A percentile compares a stretch with the other conserved stretches of the same genome.
Evolutionary conservation across 2,329 filamentous ascomycete genomes (phyloP).

Genomic region (Ceratocystis diversiconidia): DNA sequence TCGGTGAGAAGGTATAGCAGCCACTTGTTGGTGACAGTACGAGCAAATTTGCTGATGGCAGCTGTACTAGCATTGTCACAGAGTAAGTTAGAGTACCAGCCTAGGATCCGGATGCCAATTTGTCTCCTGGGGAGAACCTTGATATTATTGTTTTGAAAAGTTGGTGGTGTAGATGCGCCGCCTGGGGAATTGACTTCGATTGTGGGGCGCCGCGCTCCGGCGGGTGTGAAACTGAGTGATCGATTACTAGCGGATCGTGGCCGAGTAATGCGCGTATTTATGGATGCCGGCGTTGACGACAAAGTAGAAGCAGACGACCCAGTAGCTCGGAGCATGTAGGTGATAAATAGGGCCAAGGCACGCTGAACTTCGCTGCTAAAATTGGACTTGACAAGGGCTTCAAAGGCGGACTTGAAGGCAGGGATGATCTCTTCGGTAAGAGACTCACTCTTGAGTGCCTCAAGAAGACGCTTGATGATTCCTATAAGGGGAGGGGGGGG

Average conservation of each 20-base stretch:
- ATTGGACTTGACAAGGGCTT: constrained; percentile 63
- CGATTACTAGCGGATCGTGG: constrained; percentile 10
- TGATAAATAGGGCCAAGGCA: constrained; percentile 80
- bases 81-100: constrained; percentile 62
- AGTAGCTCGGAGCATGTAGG: constrained; percentile 65
- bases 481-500: constrained; percentile 35
- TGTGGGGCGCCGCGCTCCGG: constrained; percentile 6
- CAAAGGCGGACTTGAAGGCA: constrained; percentile 66
- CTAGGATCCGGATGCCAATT: constrained; percentile 59
- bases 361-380: constrained; percentile 74
- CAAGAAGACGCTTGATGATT: constrained; percentile 77
- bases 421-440: constrained; percentile 58
- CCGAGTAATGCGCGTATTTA: not conserved
- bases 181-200: constrained; percentile 14
- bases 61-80: constrained; percentile 55
- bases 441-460: constrained; percentile 75
- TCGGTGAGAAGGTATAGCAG: constrained; percentile 81
- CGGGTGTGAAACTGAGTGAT: constrained; percentile 27
- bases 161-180: not conserved
- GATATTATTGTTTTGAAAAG: not conserved
- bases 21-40: constrained; percentile 95
- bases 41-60: constrained; percentile 75
- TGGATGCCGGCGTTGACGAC: constrained; percentile 27
- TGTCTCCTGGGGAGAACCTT: constrained; percentile 27
- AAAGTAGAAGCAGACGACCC: constrained; percentile 33